Evolutionary conservation across 331 rosid genomes (phyloP).

Genomic region (Telfairia occidentalis): DNA sequence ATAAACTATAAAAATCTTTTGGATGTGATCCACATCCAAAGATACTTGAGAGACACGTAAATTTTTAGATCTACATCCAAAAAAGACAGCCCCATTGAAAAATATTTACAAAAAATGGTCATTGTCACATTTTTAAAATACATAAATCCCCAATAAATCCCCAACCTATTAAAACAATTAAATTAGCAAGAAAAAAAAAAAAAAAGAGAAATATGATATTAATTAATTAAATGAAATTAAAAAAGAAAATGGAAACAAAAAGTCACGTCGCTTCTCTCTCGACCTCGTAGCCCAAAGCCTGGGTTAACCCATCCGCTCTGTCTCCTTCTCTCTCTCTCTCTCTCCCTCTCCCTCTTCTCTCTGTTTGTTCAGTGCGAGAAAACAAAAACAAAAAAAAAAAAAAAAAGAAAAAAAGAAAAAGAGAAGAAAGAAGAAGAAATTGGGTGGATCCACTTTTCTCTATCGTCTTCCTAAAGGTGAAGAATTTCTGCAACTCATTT

Average conservation of each 20-base stretch:
- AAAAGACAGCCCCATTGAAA: no score
- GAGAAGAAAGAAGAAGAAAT: no score
- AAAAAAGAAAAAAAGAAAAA: no score
- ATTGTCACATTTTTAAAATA: not conserved
- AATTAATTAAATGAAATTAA: not conserved
- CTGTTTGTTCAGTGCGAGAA: constrained; percentile 1
- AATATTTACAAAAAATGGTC: no score
- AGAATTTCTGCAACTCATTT: not conserved
- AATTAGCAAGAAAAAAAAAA: not conserved
- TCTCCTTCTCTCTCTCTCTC: not conserved
- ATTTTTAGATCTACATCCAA: no score
- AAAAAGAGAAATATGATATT: not conserved
- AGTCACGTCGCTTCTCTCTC: constrained; percentile 7
- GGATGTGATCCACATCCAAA: no score
- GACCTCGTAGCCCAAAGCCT: constrained; percentile 3
- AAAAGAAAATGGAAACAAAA: not conserved
- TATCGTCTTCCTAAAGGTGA: not conserved
- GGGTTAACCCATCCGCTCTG: constrained; percentile 12
- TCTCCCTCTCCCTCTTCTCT: not conserved
- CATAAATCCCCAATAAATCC: no score
- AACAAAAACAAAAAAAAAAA: no score
- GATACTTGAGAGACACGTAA: no score
- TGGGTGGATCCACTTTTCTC: constrained; percentile 8
- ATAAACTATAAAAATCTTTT: no score
- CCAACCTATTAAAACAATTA: not conserved